Evolutionary conservation across 1,284 basidiomycete species (phyloP), one percentile per base, ranked within the genome.

Genomic region (Tylopilus orsonianus): DNA sequence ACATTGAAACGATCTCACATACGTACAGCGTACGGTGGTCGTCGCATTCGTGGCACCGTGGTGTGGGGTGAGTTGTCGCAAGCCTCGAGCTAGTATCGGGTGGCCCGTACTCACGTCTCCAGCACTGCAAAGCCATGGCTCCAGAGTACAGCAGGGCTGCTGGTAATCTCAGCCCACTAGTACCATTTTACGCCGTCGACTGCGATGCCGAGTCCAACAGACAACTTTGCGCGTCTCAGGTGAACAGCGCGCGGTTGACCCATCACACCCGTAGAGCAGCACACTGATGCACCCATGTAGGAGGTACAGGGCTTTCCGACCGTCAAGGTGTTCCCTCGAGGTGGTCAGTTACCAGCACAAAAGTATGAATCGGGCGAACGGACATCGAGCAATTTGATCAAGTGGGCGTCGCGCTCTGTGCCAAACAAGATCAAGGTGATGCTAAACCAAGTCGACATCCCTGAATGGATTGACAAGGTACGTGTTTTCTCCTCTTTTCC

Each of bases 251-350:
- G 26, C 8, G 18, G 24, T 41, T 4, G 24, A 26, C 18, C 6
- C 26, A 10, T 26, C 26, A 26, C 10, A 26, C 14, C 8, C 14
- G 4, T 13, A 13, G 13, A 6, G 40, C 13, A 9, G 36, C 10
- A 37, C 12, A 13, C 24, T 35, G 35, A 30, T 16, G 14, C 6
- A 3, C 10, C 24, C 24, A 19, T 33, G 18, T 23, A 90, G 75
- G 81, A 83, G n/a, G 80, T 97, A 18, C 77, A 93, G 70, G 94
- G 95, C 2, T 97, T 95, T 78, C 94, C 95, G 1, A 97, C 94
- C 4, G 75, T 95, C 67, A 97, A 92, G 72, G 71, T 90, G 6
- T 95, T 87, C 71, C 90, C 92, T 12, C 77, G 83, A 36, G 92
- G 90, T 10, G 74, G 70, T 18, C 75, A 83, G 50, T 67, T 83